These are phyloP conservation scores for Lepiota subincarnata DNA, from an alignment of 768 basidiomycete species.

Conservation along the genomic window DNA sequence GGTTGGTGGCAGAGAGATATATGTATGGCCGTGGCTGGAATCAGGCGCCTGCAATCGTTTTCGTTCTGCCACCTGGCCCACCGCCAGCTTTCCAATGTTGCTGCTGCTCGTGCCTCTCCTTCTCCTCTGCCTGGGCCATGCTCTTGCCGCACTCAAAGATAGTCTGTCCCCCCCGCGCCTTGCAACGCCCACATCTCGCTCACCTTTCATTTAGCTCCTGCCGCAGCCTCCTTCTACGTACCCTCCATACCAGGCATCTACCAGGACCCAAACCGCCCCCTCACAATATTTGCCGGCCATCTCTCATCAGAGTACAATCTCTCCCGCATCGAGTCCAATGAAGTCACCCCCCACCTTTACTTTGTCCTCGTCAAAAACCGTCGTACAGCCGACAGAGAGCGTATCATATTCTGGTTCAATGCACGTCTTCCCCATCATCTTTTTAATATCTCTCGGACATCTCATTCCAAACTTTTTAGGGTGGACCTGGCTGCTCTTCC, in stretches of 20 bases:
- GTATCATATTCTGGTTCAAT: slow-evolving; percentile 97
- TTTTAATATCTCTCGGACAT: neutral
- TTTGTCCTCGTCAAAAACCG: slow-evolving; percentile 90
- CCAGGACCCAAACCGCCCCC: slow-evolving; percentile 62
- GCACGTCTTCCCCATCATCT: slow-evolving; percentile 39
- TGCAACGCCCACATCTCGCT: slow-evolving; percentile 1
- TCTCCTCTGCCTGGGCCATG: slow-evolving; percentile 7
- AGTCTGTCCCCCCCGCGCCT: slow-evolving; percentile 27
- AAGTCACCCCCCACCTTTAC: slow-evolving; percentile 74
- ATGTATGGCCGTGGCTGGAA: neutral
- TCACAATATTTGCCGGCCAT: slow-evolving; percentile 85
- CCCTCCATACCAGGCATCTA: slow-evolving; percentile 70
- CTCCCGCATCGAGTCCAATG: slow-evolving; percentile 43
- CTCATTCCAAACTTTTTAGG: slow-evolving; percentile 40
- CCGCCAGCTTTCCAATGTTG: slow-evolving; percentile 10
- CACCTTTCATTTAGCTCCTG: slow-evolving; percentile 46
- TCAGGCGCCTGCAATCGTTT: slow-evolving; percentile 12
- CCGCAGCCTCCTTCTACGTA: slow-evolving; percentile 84
- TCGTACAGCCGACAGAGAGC: slow-evolving; percentile 81
- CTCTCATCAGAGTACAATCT: slow-evolving; percentile 72
- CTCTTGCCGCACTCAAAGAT: slow-evolving; percentile 26
- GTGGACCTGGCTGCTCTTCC: slow-evolving; percentile 95
- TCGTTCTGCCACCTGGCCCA: slow-evolving; percentile 9
- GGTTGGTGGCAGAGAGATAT: slow-evolving; percentile 29
- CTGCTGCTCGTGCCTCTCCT: slow-evolving; percentile 1